phyloP scores from a whole-genome alignment of 768 basidiomycete species.

The Leccinum longicurvipes region DNA sequence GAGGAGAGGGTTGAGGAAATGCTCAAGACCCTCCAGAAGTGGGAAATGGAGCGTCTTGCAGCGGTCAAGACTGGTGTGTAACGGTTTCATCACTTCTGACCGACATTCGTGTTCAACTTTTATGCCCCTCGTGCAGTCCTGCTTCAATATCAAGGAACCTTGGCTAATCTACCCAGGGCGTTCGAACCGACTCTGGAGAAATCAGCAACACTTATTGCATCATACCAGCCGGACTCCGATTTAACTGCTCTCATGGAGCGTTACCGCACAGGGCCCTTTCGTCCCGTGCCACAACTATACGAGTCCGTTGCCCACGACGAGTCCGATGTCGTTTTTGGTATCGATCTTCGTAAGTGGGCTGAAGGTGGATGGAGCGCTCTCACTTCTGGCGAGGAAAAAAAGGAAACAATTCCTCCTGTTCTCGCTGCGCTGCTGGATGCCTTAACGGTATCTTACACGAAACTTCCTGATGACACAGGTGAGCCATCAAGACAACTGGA shows the following conservation, averaged over 20 bases:
- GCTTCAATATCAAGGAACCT: constrained; percentile 81
- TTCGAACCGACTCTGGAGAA: constrained; percentile 64
- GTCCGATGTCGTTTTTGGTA: constrained; percentile 85
- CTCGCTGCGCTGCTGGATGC: constrained; percentile 63
- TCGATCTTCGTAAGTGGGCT: constrained; percentile 89
- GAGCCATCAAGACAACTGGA: constrained; percentile 19
- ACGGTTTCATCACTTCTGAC: constrained; percentile 2
- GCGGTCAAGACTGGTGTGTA: constrained; percentile 77
- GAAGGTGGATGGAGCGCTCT: constrained; percentile 72
- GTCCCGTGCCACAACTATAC: constrained; percentile 80
- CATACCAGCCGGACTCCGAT: constrained; percentile 88
- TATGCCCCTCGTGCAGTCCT: constrained; percentile 49
- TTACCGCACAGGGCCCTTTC: constrained; percentile 91
- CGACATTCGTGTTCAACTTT: neutral
- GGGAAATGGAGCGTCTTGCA: constrained; percentile 80
- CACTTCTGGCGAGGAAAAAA: constrained; percentile 54
- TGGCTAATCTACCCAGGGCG: constrained; percentile 67
- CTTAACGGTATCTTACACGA: constrained; percentile 60
- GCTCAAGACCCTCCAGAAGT: constrained; percentile 73
- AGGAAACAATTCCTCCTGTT: constrained; percentile 69
- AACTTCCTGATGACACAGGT: constrained; percentile 63
- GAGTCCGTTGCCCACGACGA: constrained; percentile 82
- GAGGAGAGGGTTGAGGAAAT: constrained; percentile 86
- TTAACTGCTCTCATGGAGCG: constrained; percentile 85
- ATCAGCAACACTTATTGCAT: constrained; percentile 71